Conservation (phyloP, 805 yeast genomes). For the Torulaspora quercuum region DNA sequence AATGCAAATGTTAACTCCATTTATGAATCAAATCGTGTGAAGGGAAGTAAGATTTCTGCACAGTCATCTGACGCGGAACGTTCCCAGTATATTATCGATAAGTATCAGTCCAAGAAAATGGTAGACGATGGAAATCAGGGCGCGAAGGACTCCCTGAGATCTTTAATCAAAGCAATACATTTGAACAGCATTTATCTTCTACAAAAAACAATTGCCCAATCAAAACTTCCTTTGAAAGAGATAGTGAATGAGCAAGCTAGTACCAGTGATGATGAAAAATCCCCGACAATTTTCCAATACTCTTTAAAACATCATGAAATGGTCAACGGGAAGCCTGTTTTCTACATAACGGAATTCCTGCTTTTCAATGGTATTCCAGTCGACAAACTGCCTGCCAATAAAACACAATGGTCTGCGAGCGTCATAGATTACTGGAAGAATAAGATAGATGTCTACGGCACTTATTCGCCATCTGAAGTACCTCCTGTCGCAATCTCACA, state of each 20-base stretch:
- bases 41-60: slow-evolving; percentile 32
- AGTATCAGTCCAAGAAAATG: slow-evolving; percentile 57
- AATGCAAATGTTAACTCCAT: slow-evolving; percentile 56
- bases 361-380: slow-evolving; percentile 53
- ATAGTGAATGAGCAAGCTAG: slow-evolving; percentile 15
- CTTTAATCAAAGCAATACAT: slow-evolving; percentile 51
- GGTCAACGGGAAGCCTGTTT: slow-evolving; percentile 37
- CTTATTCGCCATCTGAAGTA: slow-evolving; percentile 1
- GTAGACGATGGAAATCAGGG: slow-evolving; percentile 14
- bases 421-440: slow-evolving; percentile 56
- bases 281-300: slow-evolving; percentile 43
- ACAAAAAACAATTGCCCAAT: slow-evolving; percentile 27
- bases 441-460: slow-evolving; percentile 36
- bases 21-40: slow-evolving; percentile 46
- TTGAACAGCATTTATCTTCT: slow-evolving; percentile 40
- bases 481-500: too few species aligned
- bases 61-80: slow-evolving; percentile 46
- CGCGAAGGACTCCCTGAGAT: slow-evolving; percentile 31
- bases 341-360: slow-evolving; percentile 53
- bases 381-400: slow-evolving; percentile 33
- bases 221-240: slow-evolving; percentile 15
- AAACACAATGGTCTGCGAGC: slow-evolving; percentile 40
- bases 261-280: slow-evolving; percentile 18
- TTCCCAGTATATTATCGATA: slow-evolving; percentile 56
- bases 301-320: slow-evolving; percentile 48